phyloP scores from a whole-genome alignment of 371 early-diverging fungal species.

The Mucor racemosus region DNA sequence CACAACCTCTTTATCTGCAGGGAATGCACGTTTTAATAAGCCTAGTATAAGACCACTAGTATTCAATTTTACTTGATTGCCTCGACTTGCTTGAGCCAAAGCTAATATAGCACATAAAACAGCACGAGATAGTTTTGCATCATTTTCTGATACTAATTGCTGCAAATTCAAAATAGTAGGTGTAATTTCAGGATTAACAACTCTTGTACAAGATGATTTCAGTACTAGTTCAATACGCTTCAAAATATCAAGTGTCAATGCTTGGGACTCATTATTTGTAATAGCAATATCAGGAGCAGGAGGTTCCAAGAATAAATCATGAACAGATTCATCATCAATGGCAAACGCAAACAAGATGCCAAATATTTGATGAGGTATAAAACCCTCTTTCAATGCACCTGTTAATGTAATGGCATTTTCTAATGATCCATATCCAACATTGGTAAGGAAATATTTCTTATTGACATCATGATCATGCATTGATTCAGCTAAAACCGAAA shows the following conservation, averaged over 20 bases:
- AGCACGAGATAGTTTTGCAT: conserved; percentile 46
- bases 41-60: conserved; percentile 59
- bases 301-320: conserved; percentile 48
- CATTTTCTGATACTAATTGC: conserved; percentile 30
- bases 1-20: conserved; percentile 7
- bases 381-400: conserved; percentile 51
- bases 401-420: conserved; percentile 69
- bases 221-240: conserved; percentile 33
- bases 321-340: conserved; percentile 53
- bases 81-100: conserved; percentile 58
- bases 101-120: conserved; percentile 55
- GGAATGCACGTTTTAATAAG: conserved; percentile 46
- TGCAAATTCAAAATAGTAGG: conserved; percentile 60
- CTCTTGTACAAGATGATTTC: conserved; percentile 28
- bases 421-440: conserved; percentile 61
- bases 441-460: conserved; percentile 55
- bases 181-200: conserved; percentile 64
- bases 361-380: conserved; percentile 50
- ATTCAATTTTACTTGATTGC: conserved; percentile 70
- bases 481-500: conserved; percentile 61
- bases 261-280: neutral
- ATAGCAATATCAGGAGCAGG: neutral
- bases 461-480: conserved; percentile 64
- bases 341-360: conserved; percentile 71
- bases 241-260: neutral